Evolutionary conservation across 1,284 basidiomycete genomes (phyloP).

Genomic region (Gomphus bonarii): DNA sequence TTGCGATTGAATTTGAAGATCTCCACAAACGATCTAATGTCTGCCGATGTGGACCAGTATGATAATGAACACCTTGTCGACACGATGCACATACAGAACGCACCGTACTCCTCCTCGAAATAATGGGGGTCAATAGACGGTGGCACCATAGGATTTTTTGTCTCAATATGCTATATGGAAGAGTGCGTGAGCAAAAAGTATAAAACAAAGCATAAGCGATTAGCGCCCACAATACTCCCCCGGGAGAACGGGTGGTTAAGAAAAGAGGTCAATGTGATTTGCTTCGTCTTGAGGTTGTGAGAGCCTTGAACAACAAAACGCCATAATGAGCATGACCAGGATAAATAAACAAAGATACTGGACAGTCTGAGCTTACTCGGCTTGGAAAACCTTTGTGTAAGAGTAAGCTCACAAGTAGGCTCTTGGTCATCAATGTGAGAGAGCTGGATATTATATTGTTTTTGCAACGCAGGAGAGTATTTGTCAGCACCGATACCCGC

Average conservation of each 20-base stretch:
- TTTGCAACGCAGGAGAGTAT: no score
- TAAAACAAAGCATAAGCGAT: constrained; percentile 20
- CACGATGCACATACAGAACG: constrained; percentile 9
- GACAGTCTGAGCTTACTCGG: no score
- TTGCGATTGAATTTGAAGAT: constrained; percentile 32
- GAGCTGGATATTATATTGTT: no score
- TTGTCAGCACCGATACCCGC: no score
- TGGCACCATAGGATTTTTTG: constrained; percentile 27
- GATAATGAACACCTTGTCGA: no score
- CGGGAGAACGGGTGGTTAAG: constrained; percentile 28
- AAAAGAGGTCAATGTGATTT: constrained; percentile 22
- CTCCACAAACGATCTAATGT: constrained; percentile 24
- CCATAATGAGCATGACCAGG: no score
- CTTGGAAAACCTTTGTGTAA: no score
- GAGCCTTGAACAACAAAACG: constrained; percentile 3
- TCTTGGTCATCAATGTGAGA: no score
- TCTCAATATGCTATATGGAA: constrained; percentile 9
- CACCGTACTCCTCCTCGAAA: constrained; percentile 37
- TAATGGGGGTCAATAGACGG: constrained; percentile 39
- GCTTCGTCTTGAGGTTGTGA: constrained; percentile 23
- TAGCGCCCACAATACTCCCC: constrained; percentile 30
- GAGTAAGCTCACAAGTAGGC: no score
- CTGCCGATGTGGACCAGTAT: no score
- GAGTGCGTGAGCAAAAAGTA: no score
- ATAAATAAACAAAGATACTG: no score